A percentile compares a stretch with the other conserved stretches of the same genome.
Evolutionary conservation across 2,329 filamentous ascomycete genomes (phyloP).

Genomic region (Aspergillus terreus): DNA sequence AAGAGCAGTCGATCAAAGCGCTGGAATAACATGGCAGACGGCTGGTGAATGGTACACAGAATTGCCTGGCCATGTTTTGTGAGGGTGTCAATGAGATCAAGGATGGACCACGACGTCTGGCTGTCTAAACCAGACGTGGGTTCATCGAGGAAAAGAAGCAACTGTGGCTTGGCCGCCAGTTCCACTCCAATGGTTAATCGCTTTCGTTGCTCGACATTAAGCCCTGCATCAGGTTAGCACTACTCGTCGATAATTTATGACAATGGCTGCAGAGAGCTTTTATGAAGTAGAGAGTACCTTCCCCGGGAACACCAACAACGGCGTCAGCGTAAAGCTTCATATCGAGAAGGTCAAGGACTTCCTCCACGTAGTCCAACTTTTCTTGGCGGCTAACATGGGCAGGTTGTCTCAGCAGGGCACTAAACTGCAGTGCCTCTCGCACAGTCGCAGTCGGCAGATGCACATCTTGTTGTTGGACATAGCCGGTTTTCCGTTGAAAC

Average conservation of each 20-base stretch:
- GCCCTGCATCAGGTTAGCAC: constrained; percentile 29
- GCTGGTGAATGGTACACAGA: constrained; percentile 96
- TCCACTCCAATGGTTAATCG: constrained; percentile 95
- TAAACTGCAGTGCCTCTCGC: constrained; percentile 66
- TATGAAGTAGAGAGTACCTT: constrained; percentile 40
- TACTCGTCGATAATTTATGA: background rate
- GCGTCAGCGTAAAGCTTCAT: constrained; percentile 83
- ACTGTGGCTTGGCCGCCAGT: constrained; percentile 82
- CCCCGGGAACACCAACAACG: constrained; percentile 76
- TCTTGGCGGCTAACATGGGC: constrained; percentile 62
- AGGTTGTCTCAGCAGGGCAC: constrained; percentile 57
- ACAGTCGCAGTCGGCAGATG: constrained; percentile 77
- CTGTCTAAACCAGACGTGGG: constrained; percentile 91
- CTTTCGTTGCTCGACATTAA: constrained; percentile 62
- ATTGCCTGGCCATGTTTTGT: constrained; percentile 87
- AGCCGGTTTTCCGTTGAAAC: constrained; percentile 61
- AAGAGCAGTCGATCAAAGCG: constrained; percentile 68
- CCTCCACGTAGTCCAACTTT: constrained; percentile 76
- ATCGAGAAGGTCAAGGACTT: constrained; percentile 72
- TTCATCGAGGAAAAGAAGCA: constrained; percentile 90
- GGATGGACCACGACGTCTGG: constrained; percentile 90
- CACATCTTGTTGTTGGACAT: constrained; percentile 65
- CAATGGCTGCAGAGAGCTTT: background rate
- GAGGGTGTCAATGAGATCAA: constrained; percentile 82
- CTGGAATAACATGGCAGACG: constrained; percentile 92